Percentiles rank a stretch among this genome's conserved stretches.
Evolutionary conservation across 1,139 yeast genomes (phyloP).

Genomic region (Wickerhamiella infanticola): DNA sequence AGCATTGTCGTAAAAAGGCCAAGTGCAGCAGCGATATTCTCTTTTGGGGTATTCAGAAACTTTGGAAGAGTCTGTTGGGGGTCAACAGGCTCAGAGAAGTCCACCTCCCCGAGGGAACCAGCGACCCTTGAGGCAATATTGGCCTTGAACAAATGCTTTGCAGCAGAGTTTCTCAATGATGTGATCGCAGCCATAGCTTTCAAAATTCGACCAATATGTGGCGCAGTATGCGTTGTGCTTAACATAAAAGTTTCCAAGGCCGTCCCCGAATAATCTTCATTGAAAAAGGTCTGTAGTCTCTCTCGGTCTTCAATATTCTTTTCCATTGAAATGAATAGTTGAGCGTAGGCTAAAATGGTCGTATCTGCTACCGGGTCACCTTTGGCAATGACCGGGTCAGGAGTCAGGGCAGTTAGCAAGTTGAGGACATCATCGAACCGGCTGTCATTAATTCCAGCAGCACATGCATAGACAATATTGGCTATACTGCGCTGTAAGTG

Average conservation of each 20-base stretch:
- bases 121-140: constrained; percentile 1
- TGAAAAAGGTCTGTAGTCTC: constrained; percentile 21
- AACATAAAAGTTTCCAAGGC: constrained; percentile 27
- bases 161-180: constrained; percentile 6
- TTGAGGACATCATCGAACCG: constrained; percentile 13
- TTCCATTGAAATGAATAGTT: constrained; percentile 42
- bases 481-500: constrained; percentile 83
- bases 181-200: constrained; percentile 9
- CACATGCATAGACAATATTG: constrained; percentile 61
- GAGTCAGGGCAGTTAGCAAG: constrained; percentile 43
- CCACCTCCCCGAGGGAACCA: constrained; percentile 2
- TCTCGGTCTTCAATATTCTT: constrained; percentile 25
- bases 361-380: constrained; percentile 55
- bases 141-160: constrained; percentile 2
- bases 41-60: constrained; percentile 10
- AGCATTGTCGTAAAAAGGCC: constrained; percentile 9
- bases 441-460: constrained; percentile 31
- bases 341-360: constrained; percentile 52
- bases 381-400: constrained; percentile 43
- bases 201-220: constrained; percentile 9
- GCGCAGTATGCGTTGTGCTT: constrained; percentile 8
- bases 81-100: constrained; percentile 1
- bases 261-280: constrained; percentile 10
- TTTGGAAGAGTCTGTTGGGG: constrained; percentile 4
- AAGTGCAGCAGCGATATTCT: constrained; percentile 9